These are phyloP conservation scores for Cymbopogon flexuosus DNA, from an alignment of 202 grass and related monocot species.

Conservation along the genomic window DNA sequence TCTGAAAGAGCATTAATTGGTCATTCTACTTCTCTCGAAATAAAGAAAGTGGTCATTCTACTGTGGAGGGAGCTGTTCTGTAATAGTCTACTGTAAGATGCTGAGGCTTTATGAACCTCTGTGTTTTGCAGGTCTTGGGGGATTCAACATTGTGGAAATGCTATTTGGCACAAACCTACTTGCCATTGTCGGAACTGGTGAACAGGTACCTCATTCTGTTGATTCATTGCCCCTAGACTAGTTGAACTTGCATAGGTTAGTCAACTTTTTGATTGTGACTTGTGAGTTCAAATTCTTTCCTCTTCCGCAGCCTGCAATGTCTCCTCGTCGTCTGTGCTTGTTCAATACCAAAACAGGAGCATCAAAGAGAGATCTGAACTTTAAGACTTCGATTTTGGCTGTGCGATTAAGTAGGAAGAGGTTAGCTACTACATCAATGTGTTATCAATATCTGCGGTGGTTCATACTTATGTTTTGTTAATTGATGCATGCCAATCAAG, in stretches of 20 bases:
- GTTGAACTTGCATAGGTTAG: not conserved
- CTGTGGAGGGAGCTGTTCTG: not conserved
- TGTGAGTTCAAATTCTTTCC: not conserved
- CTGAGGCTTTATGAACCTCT: not conserved
- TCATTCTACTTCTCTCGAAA: not conserved
- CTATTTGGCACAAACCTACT: slow-evolving; percentile 71
- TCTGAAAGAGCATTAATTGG: not conserved
- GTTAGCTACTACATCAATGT: slow-evolving; percentile 24
- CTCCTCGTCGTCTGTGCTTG: slow-evolving; percentile 77
- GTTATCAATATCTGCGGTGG: not conserved
- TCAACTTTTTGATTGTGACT: not conserved
- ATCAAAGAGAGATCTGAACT: slow-evolving; percentile 64
- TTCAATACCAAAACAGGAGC: slow-evolving; percentile 58
- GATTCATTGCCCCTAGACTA: not conserved
- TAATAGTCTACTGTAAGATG: not conserved
- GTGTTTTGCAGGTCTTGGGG: slow-evolving; percentile 59
- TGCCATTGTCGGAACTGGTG: slow-evolving; percentile 80
- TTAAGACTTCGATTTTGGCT: slow-evolving; percentile 78
- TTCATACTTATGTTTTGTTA: not conserved
- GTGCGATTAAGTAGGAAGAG: slow-evolving; percentile 74
- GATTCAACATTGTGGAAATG: slow-evolving; percentile 79
- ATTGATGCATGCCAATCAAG: not conserved
- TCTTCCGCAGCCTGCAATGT: slow-evolving; percentile 55
- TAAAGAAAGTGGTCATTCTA: not conserved
- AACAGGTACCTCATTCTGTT: slow-evolving; percentile 49